Conservation (phyloP, 2,329 filamentous ascomycete species). For the Hypoxylon sp. region DNA sequence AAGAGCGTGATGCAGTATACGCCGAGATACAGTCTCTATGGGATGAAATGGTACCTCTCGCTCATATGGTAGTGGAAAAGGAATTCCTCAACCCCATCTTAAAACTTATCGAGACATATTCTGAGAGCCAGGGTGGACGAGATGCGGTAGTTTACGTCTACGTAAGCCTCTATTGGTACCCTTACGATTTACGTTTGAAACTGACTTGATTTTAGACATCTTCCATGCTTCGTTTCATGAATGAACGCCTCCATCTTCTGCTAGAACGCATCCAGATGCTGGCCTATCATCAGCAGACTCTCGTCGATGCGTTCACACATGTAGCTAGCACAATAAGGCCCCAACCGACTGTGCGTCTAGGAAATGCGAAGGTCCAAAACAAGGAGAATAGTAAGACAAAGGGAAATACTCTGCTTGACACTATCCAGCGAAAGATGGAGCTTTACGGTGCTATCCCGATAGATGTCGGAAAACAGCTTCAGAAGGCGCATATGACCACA, state of each 20-base stretch:
- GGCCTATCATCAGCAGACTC: conserved; percentile 46
- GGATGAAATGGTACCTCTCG: conserved; percentile 56
- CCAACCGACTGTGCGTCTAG: neutral
- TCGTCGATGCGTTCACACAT: conserved; percentile 42
- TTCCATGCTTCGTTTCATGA: conserved; percentile 48
- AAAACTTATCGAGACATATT: conserved; percentile 28
- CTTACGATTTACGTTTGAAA: neutral
- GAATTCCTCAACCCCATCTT: conserved; percentile 51
- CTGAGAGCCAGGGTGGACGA: conserved; percentile 21
- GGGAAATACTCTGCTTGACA: conserved; percentile 32
- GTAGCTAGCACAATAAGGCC: conserved; percentile 11
- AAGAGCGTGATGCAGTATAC: conserved; percentile 47
- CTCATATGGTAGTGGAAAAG: conserved; percentile 55
- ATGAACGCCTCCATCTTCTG: conserved; percentile 46
- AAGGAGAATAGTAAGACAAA: conserved; percentile 16
- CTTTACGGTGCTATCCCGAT: conserved; percentile 47
- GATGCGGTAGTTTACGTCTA: conserved; percentile 44
- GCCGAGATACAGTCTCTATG: conserved; percentile 54
- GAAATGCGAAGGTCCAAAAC: neutral
- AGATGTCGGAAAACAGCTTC: conserved; percentile 29
- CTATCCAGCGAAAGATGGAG: conserved; percentile 46
- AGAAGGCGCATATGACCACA: conserved; percentile 13
- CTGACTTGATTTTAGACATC: conserved; percentile 44
- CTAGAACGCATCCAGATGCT: conserved; percentile 42
- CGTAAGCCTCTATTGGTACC: conserved; percentile 30